A percentile compares a stretch with the other conserved stretches of the same genome.
phyloP scores from a whole-genome alignment of 495 filamentous ascomycete species.

The Neurospora terricola region DNA sequence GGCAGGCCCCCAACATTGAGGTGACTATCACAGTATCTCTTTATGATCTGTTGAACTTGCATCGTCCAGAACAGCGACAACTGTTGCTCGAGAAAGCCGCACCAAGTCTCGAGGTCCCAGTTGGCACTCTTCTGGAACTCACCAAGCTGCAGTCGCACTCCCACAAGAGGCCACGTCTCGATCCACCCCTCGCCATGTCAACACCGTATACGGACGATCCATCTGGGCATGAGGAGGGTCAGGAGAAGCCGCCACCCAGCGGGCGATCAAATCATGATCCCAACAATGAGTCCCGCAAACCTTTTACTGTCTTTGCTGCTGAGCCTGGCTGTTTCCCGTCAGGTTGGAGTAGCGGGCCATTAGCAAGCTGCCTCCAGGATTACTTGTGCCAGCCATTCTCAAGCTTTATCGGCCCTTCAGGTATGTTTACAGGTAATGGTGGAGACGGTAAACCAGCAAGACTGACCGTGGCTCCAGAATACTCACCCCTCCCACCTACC shows the following conservation, averaged over 20 bases:
- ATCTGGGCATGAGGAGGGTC: slow-evolving; percentile 11
- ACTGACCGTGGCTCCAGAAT: slow-evolving; percentile 13
- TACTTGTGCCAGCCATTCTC: slow-evolving; percentile 33
- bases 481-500: slow-evolving; percentile 23
- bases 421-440: slow-evolving; percentile 9
- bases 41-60: slow-evolving; percentile 16
- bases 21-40: slow-evolving; percentile 19
- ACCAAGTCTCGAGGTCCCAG: slow-evolving; percentile 10
- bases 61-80: slow-evolving; percentile 23
- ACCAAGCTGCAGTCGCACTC: slow-evolving; percentile 9
- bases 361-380: slow-evolving; percentile 29
- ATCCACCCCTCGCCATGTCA: slow-evolving; percentile 21
- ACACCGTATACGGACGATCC: slow-evolving; percentile 10
- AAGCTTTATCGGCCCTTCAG: slow-evolving; percentile 25
- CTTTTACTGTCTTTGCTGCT: slow-evolving; percentile 11
- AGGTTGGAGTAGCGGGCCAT: slow-evolving; percentile 23
- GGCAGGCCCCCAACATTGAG: slow-evolving; percentile 20
- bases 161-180: slow-evolving; percentile 29
- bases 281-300: slow-evolving; percentile 9
- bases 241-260: slow-evolving; percentile 29
- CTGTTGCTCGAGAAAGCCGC: slow-evolving; percentile 29
- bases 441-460: background rate
- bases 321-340: slow-evolving; percentile 11
- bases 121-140: slow-evolving; percentile 8
- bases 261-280: slow-evolving; percentile 15